Base-by-base conservation (phyloP, 2,329 filamentous ascomycete species). In the Teratosphaeria epicoccoides region DNA sequence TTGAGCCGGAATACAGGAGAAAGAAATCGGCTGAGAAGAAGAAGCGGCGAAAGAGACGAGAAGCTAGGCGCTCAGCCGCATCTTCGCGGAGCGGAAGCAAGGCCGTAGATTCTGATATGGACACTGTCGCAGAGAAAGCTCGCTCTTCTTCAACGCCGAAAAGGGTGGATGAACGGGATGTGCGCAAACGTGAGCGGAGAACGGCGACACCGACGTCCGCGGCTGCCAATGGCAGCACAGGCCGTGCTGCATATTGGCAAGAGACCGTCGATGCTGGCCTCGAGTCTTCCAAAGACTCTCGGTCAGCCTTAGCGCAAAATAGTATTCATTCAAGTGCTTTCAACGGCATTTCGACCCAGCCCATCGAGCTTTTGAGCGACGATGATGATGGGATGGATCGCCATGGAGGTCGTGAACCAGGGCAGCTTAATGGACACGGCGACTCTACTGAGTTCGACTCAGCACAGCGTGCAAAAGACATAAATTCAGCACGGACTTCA, bases 1-100 rank as follows among this genome's bases (percentile, higher is more conserved):
- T 66, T 9, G 49, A 54, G 22, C 66, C 66, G 1, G 49, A 54
- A 4, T 60, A 58, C 22, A 17, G 12, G n/a, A 48, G 25, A 47
- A 17, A 24, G 44, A 40, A 46, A 51, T 24, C 14, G 47, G 12
- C n/a, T 12, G 43, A 55, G 49, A 25, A 33, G 14, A 23, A 49
- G 22, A 45, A 50, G 25, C 33, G 22, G 24, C 49, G 47, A 20
- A 6, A 17, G 9, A 26, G 47, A 24, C 10, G 45, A 25, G 14
- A n/a, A 7, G 23, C 48, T 33, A 43, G 28, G 48, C 43, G 22
- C 23, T 44, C 23, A 37, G 37, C 23, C 33, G 23, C n/a, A 43
- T 49, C 23, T 4, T 14, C 11, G 22, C 22, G 46, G 10, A 20
- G 3, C n/a, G 33, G 25, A 40, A 17, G 14, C 28, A 28, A 17